Evolutionary conservation across 148 eudicot species (phyloP).

Genomic region (Vaccinium myrtillus): DNA sequence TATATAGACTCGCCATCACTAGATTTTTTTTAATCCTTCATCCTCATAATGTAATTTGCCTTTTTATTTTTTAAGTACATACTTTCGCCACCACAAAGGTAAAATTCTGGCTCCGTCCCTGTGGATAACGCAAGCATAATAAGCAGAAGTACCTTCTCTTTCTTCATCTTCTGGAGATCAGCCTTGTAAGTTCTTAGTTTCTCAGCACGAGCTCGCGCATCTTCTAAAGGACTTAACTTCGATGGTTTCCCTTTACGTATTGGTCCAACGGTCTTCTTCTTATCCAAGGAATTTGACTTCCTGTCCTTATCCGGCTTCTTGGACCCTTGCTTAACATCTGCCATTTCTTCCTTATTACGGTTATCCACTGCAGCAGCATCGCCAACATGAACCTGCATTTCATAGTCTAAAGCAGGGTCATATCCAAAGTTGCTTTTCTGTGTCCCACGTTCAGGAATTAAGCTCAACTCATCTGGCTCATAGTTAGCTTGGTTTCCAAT

Average conservation of each 20-base stretch:
- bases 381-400: slow-evolving; percentile 49
- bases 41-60: too few species aligned
- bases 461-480: slow-evolving; percentile 75
- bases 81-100: too few species aligned
- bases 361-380: slow-evolving; percentile 30
- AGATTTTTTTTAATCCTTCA: too few species aligned
- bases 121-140: background rate
- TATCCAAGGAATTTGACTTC: slow-evolving; percentile 39
- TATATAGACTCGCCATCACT: too few species aligned
- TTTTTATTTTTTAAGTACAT: too few species aligned
- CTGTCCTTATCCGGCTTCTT: slow-evolving; percentile 55
- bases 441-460: slow-evolving; percentile 69
- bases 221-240: slow-evolving; percentile 72
- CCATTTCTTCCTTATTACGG: slow-evolving; percentile 32
- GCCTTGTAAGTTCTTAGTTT: slow-evolving; percentile 82
- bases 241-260: slow-evolving; percentile 62
- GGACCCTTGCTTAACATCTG: slow-evolving; percentile 44
- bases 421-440: slow-evolving; percentile 41
- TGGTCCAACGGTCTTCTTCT: slow-evolving; percentile 49
- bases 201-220: slow-evolving; percentile 97
- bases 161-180: slow-evolving; percentile 87
- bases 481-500: slow-evolving; percentile 31
- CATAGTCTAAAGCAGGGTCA: slow-evolving; percentile 75
- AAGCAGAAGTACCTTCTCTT: slow-evolving; percentile 66
- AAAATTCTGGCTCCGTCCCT: too few species aligned